Evolutionary conservation across 2,329 filamentous ascomycete genomes (phyloP).

Genomic region (Fusarium sp.): DNA sequence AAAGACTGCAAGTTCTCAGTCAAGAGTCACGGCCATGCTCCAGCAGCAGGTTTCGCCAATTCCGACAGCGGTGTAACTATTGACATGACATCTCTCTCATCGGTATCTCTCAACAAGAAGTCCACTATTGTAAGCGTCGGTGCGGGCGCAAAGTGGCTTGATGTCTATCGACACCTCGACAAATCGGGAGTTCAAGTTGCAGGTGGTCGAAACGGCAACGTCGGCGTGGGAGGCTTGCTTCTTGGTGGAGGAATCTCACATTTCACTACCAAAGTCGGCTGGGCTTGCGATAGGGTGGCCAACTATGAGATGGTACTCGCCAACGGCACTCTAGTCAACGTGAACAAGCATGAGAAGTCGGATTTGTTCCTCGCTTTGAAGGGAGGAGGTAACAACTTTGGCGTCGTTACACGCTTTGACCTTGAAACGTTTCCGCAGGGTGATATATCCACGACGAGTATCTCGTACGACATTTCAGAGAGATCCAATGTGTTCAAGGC

Average conservation of each 20-base stretch:
- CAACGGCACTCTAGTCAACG: not conserved
- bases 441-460: not conserved
- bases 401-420: not conserved
- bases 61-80: slow-evolving; percentile 3
- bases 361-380: slow-evolving; percentile 1
- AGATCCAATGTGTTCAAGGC: not conserved
- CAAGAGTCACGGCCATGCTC: slow-evolving; percentile 8
- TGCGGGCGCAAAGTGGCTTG: slow-evolving; percentile 12
- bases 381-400: slow-evolving; percentile 11
- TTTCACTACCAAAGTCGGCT: slow-evolving; percentile 1
- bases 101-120: not conserved
- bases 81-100: slow-evolving; percentile 3
- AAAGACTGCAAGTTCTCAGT: not conserved
- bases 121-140: not conserved
- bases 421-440: not conserved
- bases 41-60: slow-evolving; percentile 8
- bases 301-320: not conserved
- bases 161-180: not conserved
- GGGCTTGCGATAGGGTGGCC: slow-evolving; percentile 5
- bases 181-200: not conserved
- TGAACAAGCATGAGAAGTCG: not conserved
- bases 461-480: not conserved
- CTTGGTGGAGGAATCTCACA: slow-evolving; percentile 11
- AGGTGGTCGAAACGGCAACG: slow-evolving; percentile 5
- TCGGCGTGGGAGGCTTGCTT: slow-evolving; percentile 4